Base-by-base conservation (phyloP, 2,329 filamentous ascomycete genomes). In the Aureobasidium lini region DNA sequence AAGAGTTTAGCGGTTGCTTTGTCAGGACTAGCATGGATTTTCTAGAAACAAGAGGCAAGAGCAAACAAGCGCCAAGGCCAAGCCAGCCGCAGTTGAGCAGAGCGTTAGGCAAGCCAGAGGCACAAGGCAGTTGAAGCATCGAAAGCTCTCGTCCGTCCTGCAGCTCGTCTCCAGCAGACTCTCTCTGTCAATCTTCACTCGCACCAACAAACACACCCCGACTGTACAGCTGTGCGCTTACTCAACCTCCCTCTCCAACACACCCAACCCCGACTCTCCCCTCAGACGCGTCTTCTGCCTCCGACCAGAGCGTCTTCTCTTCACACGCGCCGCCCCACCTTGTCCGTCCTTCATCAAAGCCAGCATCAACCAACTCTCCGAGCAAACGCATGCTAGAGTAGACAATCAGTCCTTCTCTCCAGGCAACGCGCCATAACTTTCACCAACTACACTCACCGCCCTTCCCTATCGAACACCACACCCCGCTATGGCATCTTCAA, bases 401-500 rank as follows among this genome's bases (percentile, higher is more conserved):
- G 37, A 29, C 4, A 15, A 52, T 23, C 18, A 32, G 13, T 16
- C 46, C 3, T 11, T 36, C 37, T 18, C 11, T 6, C 16, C 29
- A 36, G 37, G 56, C 44, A 44, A 15, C 46, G 28, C 56, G 56
- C 56, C 56, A 13, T 34, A 40, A n/a, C 18, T 18, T 29, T 18
- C 29, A 9, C n/a, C 44, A 2, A 2, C 18, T 44, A 13, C 44
- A 58, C 23, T 11, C 29, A 56, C 40, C 29, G 10, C 37, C 8
- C 42, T 15, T 9, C 23, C 15, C 13, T 37, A 29, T 31, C 47
- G 31, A 50, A 39, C 62, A 52, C 59, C 29, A 57, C 60, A 63
- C 61, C 61, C 64, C 71, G 72, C 64, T 65, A 86, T 86, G 83
- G 83, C 83, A 69, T 76, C 84, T 73, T 83, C 88, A 70, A 93